Evolutionary conservation across 2,329 filamentous ascomycete genomes (phyloP), one percentile per base, ranked within the genome.

Genomic region (Pseudogymnoascus sp.): DNA sequence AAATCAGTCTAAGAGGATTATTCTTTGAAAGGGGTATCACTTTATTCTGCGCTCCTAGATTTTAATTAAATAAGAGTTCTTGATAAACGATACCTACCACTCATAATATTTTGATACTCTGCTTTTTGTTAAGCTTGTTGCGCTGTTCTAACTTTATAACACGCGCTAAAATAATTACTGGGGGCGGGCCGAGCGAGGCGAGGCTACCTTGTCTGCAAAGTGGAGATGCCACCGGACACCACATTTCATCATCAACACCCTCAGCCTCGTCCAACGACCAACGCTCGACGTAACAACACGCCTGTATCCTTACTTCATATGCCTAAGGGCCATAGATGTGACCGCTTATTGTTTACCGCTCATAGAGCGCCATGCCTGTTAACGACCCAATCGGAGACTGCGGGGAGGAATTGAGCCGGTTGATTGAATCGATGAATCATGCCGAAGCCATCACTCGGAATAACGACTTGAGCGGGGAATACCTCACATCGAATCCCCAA

Each of bases 391-490:
- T 6, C 47, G n/a, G 28, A 33, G 47, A 53, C 47, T 53, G 47
- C 47, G 28, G 47, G 47, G 47, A 53, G 5, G 47, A 53, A 35
- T 53, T 53, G 14, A 33, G 47, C 28, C 47, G 15, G 15, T 7
- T 53, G 47, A 53, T 53, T 28, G 47, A 53, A 53, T 53, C 47
- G 47, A 53, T 53, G 28, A 35, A 53, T 53, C 47, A 53, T 53
- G 47, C 47, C 47, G 47, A 53, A 53, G 35, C n/a, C 28, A 20
- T 15, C 28, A 11, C 47, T 53, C 47, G 47, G 33, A 53, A 35
- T 35, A 50, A 50, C 43, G 47, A 53, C 9, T 33, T 35, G 9
- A 35, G 28, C 18, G 47, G 11, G 47, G 28, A 53, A 35, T 53
- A 53, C 47, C 47, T 53, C 28, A 12, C 47, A 12, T 35, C 28